These are phyloP conservation scores for Athelia psychrophila DNA, from an alignment of 1,284 basidiomycete species.

Conservation along the genomic window DNA sequence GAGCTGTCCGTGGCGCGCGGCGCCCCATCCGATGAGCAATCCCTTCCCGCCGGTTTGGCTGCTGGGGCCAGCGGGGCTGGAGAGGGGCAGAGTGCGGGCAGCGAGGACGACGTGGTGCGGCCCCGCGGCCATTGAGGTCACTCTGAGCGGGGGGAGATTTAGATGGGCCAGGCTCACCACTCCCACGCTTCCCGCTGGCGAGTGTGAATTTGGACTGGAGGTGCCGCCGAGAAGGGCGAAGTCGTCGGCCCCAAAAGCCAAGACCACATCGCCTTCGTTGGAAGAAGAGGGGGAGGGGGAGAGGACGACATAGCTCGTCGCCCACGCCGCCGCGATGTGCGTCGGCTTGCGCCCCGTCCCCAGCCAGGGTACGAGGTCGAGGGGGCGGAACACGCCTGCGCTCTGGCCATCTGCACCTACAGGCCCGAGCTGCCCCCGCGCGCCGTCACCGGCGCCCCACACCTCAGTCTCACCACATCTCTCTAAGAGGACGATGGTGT, in stretches of 20 bases:
- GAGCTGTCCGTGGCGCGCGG: constrained; percentile 78
- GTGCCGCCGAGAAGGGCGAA: constrained; percentile 74
- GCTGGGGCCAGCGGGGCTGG: constrained; percentile 40
- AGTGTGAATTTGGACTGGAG: no score
- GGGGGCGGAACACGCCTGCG: constrained; percentile 45
- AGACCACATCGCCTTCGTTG: constrained; percentile 52
- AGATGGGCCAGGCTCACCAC: constrained; percentile 12
- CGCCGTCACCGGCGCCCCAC: constrained; percentile 70
- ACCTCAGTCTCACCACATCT: constrained; percentile 32
- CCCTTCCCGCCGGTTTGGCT: constrained; percentile 19
- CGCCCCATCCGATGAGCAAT: constrained; percentile 77
- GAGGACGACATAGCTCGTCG: constrained; percentile 74
- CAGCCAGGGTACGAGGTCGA: constrained; percentile 30
- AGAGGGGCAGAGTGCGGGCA: no score
- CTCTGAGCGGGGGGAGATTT: constrained; percentile 15
- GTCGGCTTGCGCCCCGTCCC: constrained; percentile 35
- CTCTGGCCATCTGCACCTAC: constrained; percentile 13
- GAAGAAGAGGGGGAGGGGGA: constrained; percentile 18
- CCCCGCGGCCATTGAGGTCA: constrained; percentile 55
- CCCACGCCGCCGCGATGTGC: constrained; percentile 71
- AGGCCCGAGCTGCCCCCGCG: constrained; percentile 58
- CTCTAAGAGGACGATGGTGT: constrained; percentile 56
- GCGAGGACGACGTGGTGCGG: constrained; percentile 63
- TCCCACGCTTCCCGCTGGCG: constrained; percentile 24
- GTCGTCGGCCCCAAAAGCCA: constrained; percentile 82